phyloP scores from a whole-genome alignment of 352 stramenopile species.

The Globisporangium splendens region DNA sequence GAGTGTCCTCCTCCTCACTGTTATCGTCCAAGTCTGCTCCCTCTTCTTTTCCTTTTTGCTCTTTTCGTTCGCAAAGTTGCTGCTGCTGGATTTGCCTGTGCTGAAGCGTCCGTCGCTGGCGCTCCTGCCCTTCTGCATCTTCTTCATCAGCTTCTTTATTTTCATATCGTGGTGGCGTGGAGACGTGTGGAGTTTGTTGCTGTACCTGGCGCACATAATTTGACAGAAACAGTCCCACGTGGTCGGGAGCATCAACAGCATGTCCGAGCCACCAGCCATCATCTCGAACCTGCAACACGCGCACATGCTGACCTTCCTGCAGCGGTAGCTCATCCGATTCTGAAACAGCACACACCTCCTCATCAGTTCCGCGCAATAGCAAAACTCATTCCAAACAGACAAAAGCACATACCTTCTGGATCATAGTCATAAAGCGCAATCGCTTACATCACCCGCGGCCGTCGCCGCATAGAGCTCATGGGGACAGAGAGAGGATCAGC shows the following conservation, averaged over 20 bases:
- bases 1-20: conserved; percentile 15
- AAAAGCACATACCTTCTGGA: conserved; percentile 25
- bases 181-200: conserved; percentile 6
- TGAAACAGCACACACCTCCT: conserved; percentile 2
- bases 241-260: conserved; percentile 20
- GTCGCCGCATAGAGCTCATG: conserved; percentile 7
- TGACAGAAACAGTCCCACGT: conserved; percentile 51
- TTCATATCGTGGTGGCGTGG: not conserved
- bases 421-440: conserved; percentile 61
- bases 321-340: conserved; percentile 58
- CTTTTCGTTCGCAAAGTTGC: conserved; percentile 15
- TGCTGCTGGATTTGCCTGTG: conserved; percentile 12
- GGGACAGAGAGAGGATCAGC: not conserved
- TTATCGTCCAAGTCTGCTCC: conserved; percentile 2
- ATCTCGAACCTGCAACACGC: conserved; percentile 47
- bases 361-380: not conserved
- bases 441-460: conserved; percentile 30
- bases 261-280: conserved; percentile 67
- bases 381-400: not conserved
- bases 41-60: conserved; percentile 9
- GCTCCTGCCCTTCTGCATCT: not conserved
- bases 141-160: not conserved
- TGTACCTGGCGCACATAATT: conserved; percentile 52
- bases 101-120: not conserved
- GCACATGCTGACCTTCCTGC: conserved; percentile 35